Evolutionary conservation across 345 rosid species (phyloP).

Genomic region (Melaleuca alternifolia): DNA sequence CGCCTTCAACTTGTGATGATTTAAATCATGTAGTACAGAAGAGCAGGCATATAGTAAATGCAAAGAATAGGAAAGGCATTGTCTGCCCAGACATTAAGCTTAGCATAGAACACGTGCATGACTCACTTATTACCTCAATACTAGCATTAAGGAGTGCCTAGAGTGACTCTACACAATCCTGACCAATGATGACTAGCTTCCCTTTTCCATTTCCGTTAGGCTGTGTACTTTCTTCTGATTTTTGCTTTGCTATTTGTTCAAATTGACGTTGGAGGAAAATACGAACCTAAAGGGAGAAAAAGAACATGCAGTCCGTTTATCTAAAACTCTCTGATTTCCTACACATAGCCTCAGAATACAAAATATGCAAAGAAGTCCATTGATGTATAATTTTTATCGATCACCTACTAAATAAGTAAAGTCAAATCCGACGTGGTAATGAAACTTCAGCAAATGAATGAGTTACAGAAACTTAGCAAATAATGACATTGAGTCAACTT

Average conservation of each 20-base stretch:
- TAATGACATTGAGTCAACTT: not conserved
- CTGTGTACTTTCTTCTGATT: conserved; percentile 9
- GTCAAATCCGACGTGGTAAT: not conserved
- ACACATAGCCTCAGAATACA: not conserved
- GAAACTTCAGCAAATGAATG: not conserved
- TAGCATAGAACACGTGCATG: not conserved
- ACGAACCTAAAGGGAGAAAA: conserved; percentile 41
- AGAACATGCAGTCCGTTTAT: not conserved
- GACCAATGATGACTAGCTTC: conserved; percentile 70
- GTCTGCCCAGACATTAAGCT: not conserved
- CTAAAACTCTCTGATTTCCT: not conserved
- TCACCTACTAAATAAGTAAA: not conserved
- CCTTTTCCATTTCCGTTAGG: conserved; percentile 34
- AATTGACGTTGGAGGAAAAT: conserved; percentile 68
- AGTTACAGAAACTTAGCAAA: not conserved
- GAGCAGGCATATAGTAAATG: not conserved
- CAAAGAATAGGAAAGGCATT: not conserved
- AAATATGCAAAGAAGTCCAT: not conserved
- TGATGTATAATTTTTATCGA: not conserved
- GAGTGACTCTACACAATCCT: conserved; percentile 82
- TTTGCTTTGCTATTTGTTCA: conserved; percentile 50
- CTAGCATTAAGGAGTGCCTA: conserved; percentile 70
- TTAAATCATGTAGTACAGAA: not conserved
- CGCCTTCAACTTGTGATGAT: not conserved
- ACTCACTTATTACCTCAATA: conserved; percentile 42